These are phyloP conservation scores for Trichoderma aggressivum DNA, from an alignment of 2,329 filamentous ascomycete genomes.

Conservation along the genomic window DNA sequence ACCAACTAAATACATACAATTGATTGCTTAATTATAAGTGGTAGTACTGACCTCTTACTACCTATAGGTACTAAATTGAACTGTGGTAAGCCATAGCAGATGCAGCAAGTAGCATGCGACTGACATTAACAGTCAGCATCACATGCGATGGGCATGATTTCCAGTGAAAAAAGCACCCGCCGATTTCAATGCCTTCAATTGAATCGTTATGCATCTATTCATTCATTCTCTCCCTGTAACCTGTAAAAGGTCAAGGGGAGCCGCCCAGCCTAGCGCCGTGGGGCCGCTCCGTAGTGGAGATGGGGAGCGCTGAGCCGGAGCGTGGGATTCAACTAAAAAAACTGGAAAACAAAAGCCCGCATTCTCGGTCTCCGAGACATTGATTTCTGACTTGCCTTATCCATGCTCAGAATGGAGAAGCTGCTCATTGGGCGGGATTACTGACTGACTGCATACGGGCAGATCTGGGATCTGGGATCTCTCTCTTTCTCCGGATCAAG, in stretches of 20 bases:
- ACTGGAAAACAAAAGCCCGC: constrained; percentile 6
- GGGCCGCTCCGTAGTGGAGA: constrained; percentile 14
- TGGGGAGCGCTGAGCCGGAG: background rate
- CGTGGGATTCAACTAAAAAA: background rate
- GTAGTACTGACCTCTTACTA: too few relatives aligned
- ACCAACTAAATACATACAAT: too few relatives aligned
- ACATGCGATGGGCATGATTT: background rate
- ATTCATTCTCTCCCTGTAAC: too few relatives aligned
- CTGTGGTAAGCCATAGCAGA: too few relatives aligned
- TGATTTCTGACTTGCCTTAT: background rate
- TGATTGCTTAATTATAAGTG: too few relatives aligned
- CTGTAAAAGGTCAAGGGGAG: background rate
- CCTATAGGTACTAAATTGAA: too few relatives aligned
- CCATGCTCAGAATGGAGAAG: background rate
- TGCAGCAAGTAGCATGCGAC: background rate
- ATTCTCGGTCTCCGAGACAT: constrained; percentile 19
- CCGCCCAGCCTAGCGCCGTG: constrained; percentile 1
- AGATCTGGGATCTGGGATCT: background rate
- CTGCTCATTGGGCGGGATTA: background rate
- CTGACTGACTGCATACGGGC: background rate
- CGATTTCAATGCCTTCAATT: background rate
- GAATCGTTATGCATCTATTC: background rate
- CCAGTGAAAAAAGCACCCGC: background rate
- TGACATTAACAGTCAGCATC: background rate
- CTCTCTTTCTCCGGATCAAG: background rate